Base-by-base conservation (phyloP, 495 filamentous ascomycete genomes). In the Pyrenula massariospora region DNA sequence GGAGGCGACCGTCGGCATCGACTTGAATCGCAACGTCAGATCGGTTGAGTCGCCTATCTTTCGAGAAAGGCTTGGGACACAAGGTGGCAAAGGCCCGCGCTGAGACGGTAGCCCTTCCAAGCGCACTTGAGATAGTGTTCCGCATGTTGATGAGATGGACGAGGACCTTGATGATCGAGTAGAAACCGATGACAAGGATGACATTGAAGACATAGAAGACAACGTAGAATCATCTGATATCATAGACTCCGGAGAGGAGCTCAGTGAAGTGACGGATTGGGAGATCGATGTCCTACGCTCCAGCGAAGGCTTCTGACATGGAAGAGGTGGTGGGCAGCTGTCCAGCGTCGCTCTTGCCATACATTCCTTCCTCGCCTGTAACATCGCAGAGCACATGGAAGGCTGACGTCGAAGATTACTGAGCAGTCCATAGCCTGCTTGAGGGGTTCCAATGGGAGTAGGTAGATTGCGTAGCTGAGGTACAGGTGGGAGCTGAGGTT, bases 231-330 rank as follows among this genome's bases (percentile, higher is more conserved):
- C 83, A 69, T 94, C 90, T 52, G 88, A 93, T 22, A 94, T 73
- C 88, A 93, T 91, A 56, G 89, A 94, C 62, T 95, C 90, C 49
- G 90, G 90, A 36, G 89, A 94, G 54, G 89, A 94, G 48, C 82
- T 77, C 24, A 83, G 84, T 2, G 89, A 93, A 58, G 82, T 77
- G 5, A 42, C 15, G 31, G 87, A 85, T 63, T 83, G 86, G 65
- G 88, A 86, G 58, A 88, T 73, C 47, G 89, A 90, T 22, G 87
- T 87, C 57, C 87, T 84, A 56, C 88, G 83, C 59, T 78, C 75
- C 61, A 79, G 68, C 58, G 63, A 70, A 71, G 69, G 77, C 72
- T 71, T 84, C 73, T 70, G 72, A 71, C 66, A 78, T 66, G 65
- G 79, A 77, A 55, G 76, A 68, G 65, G 62, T 58, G 66, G 66